Base-by-base conservation (phyloP, 2,329 filamentous ascomycete genomes). In the Fonsecaea pedrosoi region DNA sequence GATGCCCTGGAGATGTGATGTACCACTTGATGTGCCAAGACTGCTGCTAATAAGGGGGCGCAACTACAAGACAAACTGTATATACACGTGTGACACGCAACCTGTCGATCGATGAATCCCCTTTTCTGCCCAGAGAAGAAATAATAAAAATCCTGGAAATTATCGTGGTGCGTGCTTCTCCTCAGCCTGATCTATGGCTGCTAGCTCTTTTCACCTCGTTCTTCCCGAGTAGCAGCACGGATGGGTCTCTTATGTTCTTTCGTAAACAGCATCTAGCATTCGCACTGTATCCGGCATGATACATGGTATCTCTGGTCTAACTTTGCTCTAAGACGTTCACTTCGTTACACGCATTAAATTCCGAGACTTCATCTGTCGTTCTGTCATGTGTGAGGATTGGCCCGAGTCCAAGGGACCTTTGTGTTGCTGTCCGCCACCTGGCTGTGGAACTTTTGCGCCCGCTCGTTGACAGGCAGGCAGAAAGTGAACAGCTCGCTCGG, bases 301-400 rank as follows among this genome's bases (percentile, higher is more conserved):
- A 56, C 32, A 12, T 38, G 54, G 54, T 35, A 38, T 38, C 54
- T 56, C 32, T 35, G 18, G 32, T 35, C 32, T 56, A 35, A 56
- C 30, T 35, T 6, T 45, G 54, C 37, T 38, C 37, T 4, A 18
- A 35, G 54, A 30, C 18, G 30, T 56, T 56, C 54, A 56, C 30
- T 56, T 35, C 54, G 37, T 56, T 7, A 56, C 54, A 35, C 54
- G 54, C 35, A 10, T 34, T 8, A 56, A 50, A 2, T 12, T 13
- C 45, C 18, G 25, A 25, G 21, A 12, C 21, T 13, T 50, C 45
- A 25, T 50, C 21, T 13, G 21, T 50, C 45, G 21, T 50, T 50
- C 45, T 21, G 12, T 50, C 45, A 30, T 50, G 45, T 4, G 18
- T 50, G 45, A 50, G 25, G 4, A 10, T 21, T 50, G 12, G 5